Conservation (phyloP, 108 stramenopile species). For the Nannochloropsis oceanica region DNA sequence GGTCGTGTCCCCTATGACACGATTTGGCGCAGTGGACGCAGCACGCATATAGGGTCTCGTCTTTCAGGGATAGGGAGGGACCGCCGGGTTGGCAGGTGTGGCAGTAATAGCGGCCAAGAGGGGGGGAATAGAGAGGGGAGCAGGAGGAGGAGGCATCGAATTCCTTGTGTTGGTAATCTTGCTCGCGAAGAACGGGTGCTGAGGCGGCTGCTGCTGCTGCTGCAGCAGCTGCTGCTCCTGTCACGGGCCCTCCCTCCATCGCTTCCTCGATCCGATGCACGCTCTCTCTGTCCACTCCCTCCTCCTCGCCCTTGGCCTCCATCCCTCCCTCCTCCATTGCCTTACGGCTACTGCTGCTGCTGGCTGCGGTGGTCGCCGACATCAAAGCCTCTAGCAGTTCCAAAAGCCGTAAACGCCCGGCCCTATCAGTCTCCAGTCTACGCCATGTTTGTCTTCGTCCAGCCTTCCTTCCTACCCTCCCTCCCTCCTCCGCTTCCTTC, state of each 20-base stretch:
- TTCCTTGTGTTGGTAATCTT: no score
- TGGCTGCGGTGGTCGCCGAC: neutral
- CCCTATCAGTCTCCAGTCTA: neutral
- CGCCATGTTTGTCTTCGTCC: neutral
- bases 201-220: neutral
- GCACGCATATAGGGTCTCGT: neutral
- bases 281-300: neutral
- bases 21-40: neutral
- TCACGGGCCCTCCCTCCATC: neutral
- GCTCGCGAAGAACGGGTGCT: no score
- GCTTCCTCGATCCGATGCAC: neutral
- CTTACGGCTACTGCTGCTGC: neutral
- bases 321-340: neutral
- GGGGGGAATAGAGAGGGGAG: neutral
- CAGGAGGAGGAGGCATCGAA: neutral
- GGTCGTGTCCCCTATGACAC: neutral
- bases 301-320: neutral
- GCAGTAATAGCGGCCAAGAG: neutral
- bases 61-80: neutral
- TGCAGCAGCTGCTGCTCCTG: neutral
- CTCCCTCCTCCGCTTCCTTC: neutral
- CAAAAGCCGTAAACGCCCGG: neutral
- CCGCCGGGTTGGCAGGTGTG: neutral
- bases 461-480: neutral
- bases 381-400: neutral